Conservation (phyloP, 108 stramenopile species). For the Pseudonitzschia pungens region DNA sequence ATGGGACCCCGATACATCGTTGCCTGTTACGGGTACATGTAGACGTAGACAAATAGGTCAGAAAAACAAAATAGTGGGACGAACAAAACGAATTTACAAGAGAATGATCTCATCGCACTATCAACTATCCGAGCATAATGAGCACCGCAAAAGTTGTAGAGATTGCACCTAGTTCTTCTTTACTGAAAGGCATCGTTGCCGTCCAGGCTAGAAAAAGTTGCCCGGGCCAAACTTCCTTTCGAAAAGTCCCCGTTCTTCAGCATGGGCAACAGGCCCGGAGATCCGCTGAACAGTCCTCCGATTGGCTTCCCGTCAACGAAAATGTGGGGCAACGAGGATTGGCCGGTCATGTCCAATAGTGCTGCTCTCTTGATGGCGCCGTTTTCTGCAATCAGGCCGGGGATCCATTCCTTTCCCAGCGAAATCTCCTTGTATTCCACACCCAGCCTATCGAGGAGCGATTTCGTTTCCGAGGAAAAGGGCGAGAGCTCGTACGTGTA, state of each 20-base stretch:
- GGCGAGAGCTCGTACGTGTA: constrained; percentile 77
- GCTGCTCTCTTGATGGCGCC: constrained; percentile 51
- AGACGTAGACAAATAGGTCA: not conserved
- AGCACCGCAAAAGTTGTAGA: no score
- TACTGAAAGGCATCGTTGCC: constrained; percentile 1
- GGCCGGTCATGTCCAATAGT: constrained; percentile 70
- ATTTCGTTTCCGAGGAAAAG: constrained; percentile 56
- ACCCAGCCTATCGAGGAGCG: constrained; percentile 49
- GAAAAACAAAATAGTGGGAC: not conserved
- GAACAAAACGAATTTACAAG: not conserved
- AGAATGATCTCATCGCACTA: no score
- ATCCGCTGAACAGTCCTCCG: constrained; percentile 71
- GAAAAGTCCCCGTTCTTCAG: constrained; percentile 42
- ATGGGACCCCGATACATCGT: constrained; percentile 66
- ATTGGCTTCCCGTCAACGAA: constrained; percentile 58
- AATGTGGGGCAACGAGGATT: constrained; percentile 67
- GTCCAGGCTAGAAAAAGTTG: not conserved
- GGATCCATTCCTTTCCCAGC: constrained; percentile 73
- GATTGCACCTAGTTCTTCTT: not conserved
- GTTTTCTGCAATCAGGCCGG: constrained; percentile 51
- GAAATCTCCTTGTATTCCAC: constrained; percentile 49
- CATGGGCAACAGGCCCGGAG: constrained; percentile 58
- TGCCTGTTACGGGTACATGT: constrained; percentile 28
- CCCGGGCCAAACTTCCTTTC: not conserved
- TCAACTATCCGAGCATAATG: no score